These are phyloP conservation scores for Xylariaceae sp. DNA, from an alignment of 2,329 filamentous ascomycete species.

Conservation along the genomic window DNA sequence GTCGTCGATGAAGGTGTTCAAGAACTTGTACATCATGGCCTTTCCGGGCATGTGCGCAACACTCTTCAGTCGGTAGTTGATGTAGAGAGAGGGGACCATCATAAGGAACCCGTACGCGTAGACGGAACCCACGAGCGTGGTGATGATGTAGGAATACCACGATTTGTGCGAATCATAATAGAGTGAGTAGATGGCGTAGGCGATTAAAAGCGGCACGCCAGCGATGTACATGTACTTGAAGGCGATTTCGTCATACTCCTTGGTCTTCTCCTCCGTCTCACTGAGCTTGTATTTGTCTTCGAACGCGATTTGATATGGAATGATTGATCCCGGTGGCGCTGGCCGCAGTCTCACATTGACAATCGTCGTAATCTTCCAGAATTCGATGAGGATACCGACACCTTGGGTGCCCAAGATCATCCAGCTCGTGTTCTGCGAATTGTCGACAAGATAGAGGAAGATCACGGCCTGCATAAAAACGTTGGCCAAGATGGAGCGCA, in stretches of 20 bases:
- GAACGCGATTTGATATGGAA: constrained; percentile 79
- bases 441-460: constrained; percentile 94
- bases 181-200: constrained; percentile 87
- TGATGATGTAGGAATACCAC: constrained; percentile 95
- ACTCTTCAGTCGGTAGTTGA: constrained; percentile 96
- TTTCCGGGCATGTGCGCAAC: constrained; percentile 96
- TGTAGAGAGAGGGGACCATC: constrained; percentile 97
- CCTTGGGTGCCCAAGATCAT: constrained; percentile 96
- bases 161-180: constrained; percentile 94
- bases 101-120: constrained; percentile 98
- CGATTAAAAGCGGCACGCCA: constrained; percentile 81
- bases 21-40: constrained; percentile 97
- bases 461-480: constrained; percentile 97
- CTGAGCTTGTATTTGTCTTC: constrained; percentile 96
- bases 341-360: constrained; percentile 82
- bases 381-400: constrained; percentile 65
- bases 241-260: constrained; percentile 96
- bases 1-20: constrained; percentile 99
- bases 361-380: constrained; percentile 95
- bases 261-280: constrained; percentile 94
- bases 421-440: constrained; percentile 96
- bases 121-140: constrained; percentile 90
- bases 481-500: constrained; percentile 93
- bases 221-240: constrained; percentile 96
- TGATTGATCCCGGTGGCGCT: constrained; percentile 60